A percentile compares a stretch with the other conserved stretches of the same genome.
Evolutionary conservation across 2,329 filamentous ascomycete species (phyloP).

Genomic region (Trichoderma sp.): DNA sequence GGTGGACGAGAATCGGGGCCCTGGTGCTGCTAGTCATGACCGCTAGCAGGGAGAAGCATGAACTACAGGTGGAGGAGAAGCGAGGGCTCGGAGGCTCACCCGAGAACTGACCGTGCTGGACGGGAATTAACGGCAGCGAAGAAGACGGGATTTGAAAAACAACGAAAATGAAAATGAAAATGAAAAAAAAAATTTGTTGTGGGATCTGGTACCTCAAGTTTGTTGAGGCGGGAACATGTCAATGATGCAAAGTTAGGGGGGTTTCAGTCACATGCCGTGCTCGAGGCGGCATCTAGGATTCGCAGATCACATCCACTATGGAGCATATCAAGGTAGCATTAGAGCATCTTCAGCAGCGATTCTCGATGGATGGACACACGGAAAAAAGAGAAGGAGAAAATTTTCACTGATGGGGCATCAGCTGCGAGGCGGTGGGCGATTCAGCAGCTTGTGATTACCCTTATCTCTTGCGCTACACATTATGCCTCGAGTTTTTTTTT

Average conservation of each 20-base stretch:
- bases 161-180: background rate
- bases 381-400: background rate
- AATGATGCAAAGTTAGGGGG: background rate
- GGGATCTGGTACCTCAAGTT: background rate
- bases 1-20: background rate
- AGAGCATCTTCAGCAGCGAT: background rate
- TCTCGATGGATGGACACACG: background rate
- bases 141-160: background rate
- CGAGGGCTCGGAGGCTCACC: background rate
- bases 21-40: background rate
- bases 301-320: conserved; percentile 12
- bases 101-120: background rate
- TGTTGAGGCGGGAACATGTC: background rate
- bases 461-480: background rate
- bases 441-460: background rate
- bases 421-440: background rate
- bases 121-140: background rate
- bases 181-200: background rate
- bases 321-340: background rate
- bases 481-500: background rate
- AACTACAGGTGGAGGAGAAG: background rate
- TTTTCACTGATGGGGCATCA: background rate
- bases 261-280: conserved; percentile 3
- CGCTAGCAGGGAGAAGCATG: background rate
- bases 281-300: conserved; percentile 12